Evolutionary conservation across 352 stramenopile genomes (phyloP), one percentile per base, ranked within the genome.

Genomic region (Pythium aquatile): DNA sequence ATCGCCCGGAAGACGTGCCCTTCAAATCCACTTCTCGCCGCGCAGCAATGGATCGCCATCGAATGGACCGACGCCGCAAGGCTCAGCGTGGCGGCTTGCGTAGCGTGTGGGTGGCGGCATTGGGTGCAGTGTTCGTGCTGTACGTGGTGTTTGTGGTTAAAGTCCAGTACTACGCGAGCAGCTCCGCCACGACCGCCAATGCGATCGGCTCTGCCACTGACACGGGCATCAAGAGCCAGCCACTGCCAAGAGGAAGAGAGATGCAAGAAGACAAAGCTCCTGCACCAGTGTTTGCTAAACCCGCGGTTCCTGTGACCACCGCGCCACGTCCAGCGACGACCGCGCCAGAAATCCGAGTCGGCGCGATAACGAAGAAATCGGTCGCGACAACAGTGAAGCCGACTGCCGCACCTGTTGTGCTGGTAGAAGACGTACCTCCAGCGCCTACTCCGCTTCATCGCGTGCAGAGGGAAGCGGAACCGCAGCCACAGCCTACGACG

Each of bases 101-200:
- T 37, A 60, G 40, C 14, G 40, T 73, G 33, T 81, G 71, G 73
- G 33, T 76, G 7, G 64, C 70, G 32, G 44, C 56, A 4, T 66
- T 73, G 1, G 62, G 28, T 3, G 59, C 62, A 11, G 63, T 84
- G 1, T 47, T 84, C 32, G 26, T 75, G 11, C 51, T 78, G 35
- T 84, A 84, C 62, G 67, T 73, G 51, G 17, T 73, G 47, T 74
- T 84, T 46, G 58, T 82, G 39, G 55, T 79, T 40, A 63, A 72
- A 40, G 76, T 69, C 26, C 61, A 69, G 24, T 65, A 61, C 49
- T 69, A 65, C 30, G 44, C 60, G 37, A 55, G 37, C 54, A 59
- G 42, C 6, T 53, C 53, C 24, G 8, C 53, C 16, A 47, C 44
- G 6, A 28, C 24, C 16, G 62, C 62, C 1, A 68, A 68, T 55